A percentile compares a stretch with the other conserved stretches of the same genome.
These are phyloP conservation scores for Microbotryum intermedium DNA, from an alignment of 1,284 basidiomycete genomes.

Conservation along the genomic window DNA sequence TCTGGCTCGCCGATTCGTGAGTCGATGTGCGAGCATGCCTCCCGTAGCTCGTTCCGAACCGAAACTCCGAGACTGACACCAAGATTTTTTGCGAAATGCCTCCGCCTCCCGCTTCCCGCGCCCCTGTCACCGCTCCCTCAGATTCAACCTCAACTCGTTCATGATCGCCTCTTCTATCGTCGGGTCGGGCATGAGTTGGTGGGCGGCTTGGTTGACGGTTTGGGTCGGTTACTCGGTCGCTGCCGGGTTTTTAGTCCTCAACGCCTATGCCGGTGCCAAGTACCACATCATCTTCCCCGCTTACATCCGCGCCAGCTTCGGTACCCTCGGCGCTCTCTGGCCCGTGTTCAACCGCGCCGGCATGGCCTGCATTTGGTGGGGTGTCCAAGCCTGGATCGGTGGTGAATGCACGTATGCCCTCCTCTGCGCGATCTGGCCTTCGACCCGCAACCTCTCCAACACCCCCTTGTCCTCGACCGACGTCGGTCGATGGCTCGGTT, in stretches of 20 bases:
- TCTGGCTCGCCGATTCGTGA: conserved; percentile 63
- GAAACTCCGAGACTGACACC: no score
- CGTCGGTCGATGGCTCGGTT: conserved; percentile 63
- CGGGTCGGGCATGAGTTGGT: conserved; percentile 57
- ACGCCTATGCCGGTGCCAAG: conserved; percentile 59
- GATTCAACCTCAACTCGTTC: conserved; percentile 68
- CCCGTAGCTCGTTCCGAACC: no score
- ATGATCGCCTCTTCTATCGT: conserved; percentile 39
- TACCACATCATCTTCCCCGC: conserved; percentile 49
- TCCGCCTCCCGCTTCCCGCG: background rate
- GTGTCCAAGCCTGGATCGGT: conserved; percentile 71
- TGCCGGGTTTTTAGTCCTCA: conserved; percentile 65
- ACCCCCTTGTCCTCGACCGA: conserved; percentile 61
- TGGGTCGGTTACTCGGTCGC: conserved; percentile 59
- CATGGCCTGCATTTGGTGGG: conserved; percentile 60
- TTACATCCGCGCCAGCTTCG: conserved; percentile 45
- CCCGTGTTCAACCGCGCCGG: conserved; percentile 67
- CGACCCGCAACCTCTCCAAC: conserved; percentile 58
- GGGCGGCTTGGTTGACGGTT: conserved; percentile 60
- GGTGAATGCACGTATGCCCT: conserved; percentile 66
- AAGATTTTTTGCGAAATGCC: no score
- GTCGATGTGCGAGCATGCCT: background rate
- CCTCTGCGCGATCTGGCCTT: conserved; percentile 63
- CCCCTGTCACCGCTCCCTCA: background rate
- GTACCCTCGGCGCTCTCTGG: conserved; percentile 73